phyloP scores from a whole-genome alignment of 768 basidiomycete genomes.

The Neoboletus brunneissimus region DNA sequence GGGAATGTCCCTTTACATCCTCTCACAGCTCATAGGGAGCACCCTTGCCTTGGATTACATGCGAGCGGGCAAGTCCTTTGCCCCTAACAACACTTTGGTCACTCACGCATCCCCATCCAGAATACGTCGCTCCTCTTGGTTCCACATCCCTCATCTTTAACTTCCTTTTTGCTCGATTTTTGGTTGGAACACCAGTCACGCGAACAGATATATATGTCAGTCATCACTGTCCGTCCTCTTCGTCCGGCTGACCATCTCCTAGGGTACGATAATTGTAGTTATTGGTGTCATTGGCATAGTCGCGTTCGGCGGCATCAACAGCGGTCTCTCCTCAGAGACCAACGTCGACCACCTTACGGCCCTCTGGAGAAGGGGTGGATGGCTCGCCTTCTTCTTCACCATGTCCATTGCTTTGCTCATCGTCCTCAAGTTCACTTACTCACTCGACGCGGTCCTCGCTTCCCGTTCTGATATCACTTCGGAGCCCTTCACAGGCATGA shows the following conservation, averaged over 20 bases:
- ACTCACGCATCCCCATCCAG: conserved; percentile 36
- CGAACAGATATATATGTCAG: conserved; percentile 77
- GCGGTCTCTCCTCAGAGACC: conserved; percentile 71
- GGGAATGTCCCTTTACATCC: conserved; percentile 91
- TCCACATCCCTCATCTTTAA: conserved; percentile 95
- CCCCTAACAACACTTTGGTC: not conserved
- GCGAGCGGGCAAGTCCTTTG: conserved; percentile 60
- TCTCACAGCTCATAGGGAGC: conserved; percentile 85
- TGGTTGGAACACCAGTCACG: conserved; percentile 84
- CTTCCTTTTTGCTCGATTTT: conserved; percentile 88
- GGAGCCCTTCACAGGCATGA: conserved; percentile 47
- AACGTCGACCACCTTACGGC: conserved; percentile 71
- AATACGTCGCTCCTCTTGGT: conserved; percentile 96
- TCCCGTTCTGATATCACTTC: conserved; percentile 69
- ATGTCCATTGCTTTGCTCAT: conserved; percentile 67
- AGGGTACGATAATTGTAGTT: conserved; percentile 84
- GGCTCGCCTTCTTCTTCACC: conserved; percentile 88
- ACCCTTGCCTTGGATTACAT: conserved; percentile 86
- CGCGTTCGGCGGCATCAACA: conserved; percentile 81
- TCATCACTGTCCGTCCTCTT: conserved; percentile 3
- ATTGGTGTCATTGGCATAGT: conserved; percentile 86
- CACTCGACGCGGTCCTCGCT: conserved; percentile 71
- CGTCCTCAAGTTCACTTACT: conserved; percentile 64
- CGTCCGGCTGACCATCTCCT: conserved; percentile 1
- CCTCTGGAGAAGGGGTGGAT: conserved; percentile 83